Percentiles rank a stretch among this genome's conserved stretches.
Conservation (phyloP, 2,329 filamentous ascomycete species). For the Penicillium decumbens region DNA sequence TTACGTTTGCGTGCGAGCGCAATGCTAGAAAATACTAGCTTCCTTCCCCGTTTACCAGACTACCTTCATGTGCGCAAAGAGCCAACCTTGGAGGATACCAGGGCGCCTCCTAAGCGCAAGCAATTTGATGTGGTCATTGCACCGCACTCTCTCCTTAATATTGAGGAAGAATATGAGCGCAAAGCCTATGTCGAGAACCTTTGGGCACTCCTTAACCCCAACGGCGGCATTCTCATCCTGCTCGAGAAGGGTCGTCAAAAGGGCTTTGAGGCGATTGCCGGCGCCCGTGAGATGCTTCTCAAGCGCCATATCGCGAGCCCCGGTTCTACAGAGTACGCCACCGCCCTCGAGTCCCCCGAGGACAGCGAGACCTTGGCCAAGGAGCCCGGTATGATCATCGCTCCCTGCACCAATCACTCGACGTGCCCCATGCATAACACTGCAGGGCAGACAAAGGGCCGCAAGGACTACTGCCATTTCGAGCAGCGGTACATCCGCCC, state of each 20-base stretch:
- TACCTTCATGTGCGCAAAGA: constrained; percentile 62
- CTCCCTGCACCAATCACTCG: constrained; percentile 77
- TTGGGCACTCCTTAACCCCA: constrained; percentile 77
- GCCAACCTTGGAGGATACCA: constrained; percentile 55
- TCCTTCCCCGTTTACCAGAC: constrained; percentile 86
- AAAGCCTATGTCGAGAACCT: constrained; percentile 79
- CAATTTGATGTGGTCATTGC: constrained; percentile 86
- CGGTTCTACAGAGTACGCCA: constrained; percentile 43
- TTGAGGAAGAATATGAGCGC: constrained; percentile 70
- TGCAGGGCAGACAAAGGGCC: constrained; percentile 64
- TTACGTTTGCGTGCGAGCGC: constrained; percentile 70
- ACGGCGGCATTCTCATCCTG: constrained; percentile 80
- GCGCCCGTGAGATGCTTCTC: constrained; percentile 73
- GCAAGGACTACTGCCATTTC: constrained; percentile 90
- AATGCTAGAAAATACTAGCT: constrained; percentile 82
- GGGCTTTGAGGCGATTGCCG: constrained; percentile 87
- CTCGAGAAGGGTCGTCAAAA: constrained; percentile 87
- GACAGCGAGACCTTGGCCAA: constrained; percentile 39
- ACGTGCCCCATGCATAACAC: constrained; percentile 82
- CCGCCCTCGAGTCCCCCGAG: constrained; percentile 31
- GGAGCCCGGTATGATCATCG: constrained; percentile 59
- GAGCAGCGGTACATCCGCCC: constrained; percentile 83
- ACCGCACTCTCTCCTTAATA: constrained; percentile 72
- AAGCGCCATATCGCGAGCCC: constrained; percentile 66
- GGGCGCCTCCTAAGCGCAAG: constrained; percentile 59